Evolutionary conservation across 2,329 filamentous ascomycete genomes (phyloP).

Genomic region (Ramularia collo-cygni): DNA sequence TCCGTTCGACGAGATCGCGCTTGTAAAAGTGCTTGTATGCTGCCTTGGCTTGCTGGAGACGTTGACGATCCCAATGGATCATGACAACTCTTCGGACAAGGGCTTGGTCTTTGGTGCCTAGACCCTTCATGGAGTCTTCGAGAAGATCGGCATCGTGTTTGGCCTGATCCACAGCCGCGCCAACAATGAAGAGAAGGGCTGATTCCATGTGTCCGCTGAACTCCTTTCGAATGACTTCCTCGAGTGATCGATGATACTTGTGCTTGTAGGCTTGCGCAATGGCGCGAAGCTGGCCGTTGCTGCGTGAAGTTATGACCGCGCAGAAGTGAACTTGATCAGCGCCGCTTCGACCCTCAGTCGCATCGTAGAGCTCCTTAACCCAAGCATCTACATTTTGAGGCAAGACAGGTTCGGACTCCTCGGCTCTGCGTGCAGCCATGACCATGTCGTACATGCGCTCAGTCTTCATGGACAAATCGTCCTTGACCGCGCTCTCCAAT

Average conservation of each 20-base stretch:
- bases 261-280: slow-evolving; percentile 68
- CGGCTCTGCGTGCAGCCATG: slow-evolving; percentile 63
- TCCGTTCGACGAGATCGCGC: slow-evolving; percentile 59
- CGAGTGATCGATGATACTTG: slow-evolving; percentile 63
- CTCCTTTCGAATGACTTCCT: slow-evolving; percentile 68
- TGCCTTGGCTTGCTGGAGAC: slow-evolving; percentile 68
- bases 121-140: slow-evolving; percentile 80
- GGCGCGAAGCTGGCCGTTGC: slow-evolving; percentile 75
- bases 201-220: slow-evolving; percentile 92
- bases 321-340: slow-evolving; percentile 73
- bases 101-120: slow-evolving; percentile 78
- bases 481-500: slow-evolving; percentile 66
- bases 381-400: slow-evolving; percentile 69
- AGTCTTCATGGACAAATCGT: slow-evolving; percentile 80
- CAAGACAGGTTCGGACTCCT: slow-evolving; percentile 69
- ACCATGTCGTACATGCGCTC: slow-evolving; percentile 80
- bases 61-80: slow-evolving; percentile 72
- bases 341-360: slow-evolving; percentile 58
- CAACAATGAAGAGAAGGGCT: slow-evolving; percentile 73
- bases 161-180: slow-evolving; percentile 68
- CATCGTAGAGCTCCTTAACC: slow-evolving; percentile 67
- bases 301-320: slow-evolving; percentile 67
- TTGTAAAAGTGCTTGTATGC: slow-evolving; percentile 69
- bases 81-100: slow-evolving; percentile 72
- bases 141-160: slow-evolving; percentile 75